Evolutionary conservation across 192 early-diverging fungal species (phyloP).

Genomic region (Jimgerdemannia flammicorona): DNA sequence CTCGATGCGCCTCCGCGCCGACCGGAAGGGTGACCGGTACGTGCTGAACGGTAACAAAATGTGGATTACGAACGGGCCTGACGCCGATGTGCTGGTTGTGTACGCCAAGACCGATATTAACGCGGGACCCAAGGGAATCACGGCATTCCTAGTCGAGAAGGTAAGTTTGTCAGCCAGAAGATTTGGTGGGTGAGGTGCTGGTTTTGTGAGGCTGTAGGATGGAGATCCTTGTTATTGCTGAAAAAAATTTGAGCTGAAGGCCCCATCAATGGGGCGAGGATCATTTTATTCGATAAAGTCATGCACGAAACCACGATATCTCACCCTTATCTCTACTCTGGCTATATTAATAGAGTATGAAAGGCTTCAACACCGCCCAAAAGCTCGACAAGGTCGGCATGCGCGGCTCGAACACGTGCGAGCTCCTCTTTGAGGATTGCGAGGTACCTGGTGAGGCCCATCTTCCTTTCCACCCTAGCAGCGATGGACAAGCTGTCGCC

Average conservation of each 20-base stretch:
- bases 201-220: too few species aligned
- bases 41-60: slow-evolving; percentile 88
- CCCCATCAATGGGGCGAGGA: too few species aligned
- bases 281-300: too few species aligned
- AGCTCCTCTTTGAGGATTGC: slow-evolving; percentile 93
- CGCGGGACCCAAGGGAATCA: slow-evolving; percentile 84
- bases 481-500: not conserved
- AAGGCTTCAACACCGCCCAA: slow-evolving; percentile 79
- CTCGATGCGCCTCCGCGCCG: slow-evolving; percentile 81
- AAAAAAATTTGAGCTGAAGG: too few species aligned
- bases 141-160: slow-evolving; percentile 93
- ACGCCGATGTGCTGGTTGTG: slow-evolving; percentile 85
- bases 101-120: slow-evolving; percentile 86
- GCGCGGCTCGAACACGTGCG: slow-evolving; percentile 94
- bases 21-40: slow-evolving; percentile 80
- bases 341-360: slow-evolving; percentile 51
- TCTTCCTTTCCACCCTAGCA: slow-evolving; percentile 17
- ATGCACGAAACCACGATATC: too few species aligned
- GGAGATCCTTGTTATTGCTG: not conserved
- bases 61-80: slow-evolving; percentile 97
- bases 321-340: not conserved
- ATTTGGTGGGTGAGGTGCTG: too few species aligned
- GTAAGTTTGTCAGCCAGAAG: too few species aligned
- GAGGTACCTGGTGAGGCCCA: slow-evolving; percentile 56
- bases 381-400: slow-evolving; percentile 97